Base-by-base conservation (phyloP, 352 stramenopile genomes). In the Pythium biforme region DNA sequence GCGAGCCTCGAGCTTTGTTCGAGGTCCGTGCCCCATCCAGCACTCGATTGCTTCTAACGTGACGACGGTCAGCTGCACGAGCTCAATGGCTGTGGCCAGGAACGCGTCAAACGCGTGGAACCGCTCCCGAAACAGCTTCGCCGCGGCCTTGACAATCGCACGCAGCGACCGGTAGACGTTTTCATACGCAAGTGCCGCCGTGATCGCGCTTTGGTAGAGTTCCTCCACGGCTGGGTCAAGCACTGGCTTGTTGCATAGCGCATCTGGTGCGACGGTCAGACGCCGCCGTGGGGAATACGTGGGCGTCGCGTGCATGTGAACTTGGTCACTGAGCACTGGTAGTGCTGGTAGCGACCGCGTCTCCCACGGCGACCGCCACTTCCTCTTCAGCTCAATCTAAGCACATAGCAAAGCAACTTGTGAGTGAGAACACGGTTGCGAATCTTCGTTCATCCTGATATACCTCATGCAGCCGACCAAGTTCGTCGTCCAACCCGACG, bases 101-200 rank as follows among this genome's bases (percentile, higher is more conserved):
- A 91, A 79, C 20, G 64, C 69, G 43, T 88, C 76, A 20, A 91
- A 88, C 1, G 82, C 82, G 51, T 85, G 74, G 41, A 91, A 88
- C 1, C 79, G 74, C 3, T 91, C 76, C 17, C 64, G 64, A 58
- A 82, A 91, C 27, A 89, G 29, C 34, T 45, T 37, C 1, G 34
- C 23, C 1, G 54, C 59, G 12, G 4, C 29, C 15, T 34, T 48
- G 14, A 72, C n/a, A 1, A 39, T 26, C 1, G 59, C 15, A 4
- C 56, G 64, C 0, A 81, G 68, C 1, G 37, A n/a, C 0, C 27
- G 31, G 48, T 74, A 73, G 10, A 66, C 56, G 23, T 62, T 73
- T 47, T 88, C 79, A 37, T 88, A 89, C 0, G 29, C 45, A 27
- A 89, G 37, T 10, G 79, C 52, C 0, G 63, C 31, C 0, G 31